A percentile compares a stretch with the other conserved stretches of the same genome.
These are phyloP conservation scores for Naganishia vaughanmartiniae DNA, from an alignment of 768 basidiomycete species.

Conservation along the genomic window DNA sequence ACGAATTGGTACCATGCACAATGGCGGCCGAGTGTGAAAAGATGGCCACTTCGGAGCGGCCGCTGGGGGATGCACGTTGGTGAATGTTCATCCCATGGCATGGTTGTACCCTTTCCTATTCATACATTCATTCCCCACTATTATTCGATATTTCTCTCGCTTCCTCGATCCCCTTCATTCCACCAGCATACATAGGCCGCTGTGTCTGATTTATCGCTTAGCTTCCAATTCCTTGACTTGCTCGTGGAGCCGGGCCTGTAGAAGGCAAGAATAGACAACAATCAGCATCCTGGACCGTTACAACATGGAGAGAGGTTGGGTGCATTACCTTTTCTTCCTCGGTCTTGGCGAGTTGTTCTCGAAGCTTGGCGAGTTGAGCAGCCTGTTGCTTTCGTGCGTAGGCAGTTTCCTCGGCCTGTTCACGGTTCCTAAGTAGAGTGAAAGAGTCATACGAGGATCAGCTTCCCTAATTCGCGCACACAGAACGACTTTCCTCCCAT, in stretches of 20 bases:
- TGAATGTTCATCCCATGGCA: background rate
- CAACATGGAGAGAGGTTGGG: background rate
- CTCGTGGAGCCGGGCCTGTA: constrained; percentile 20
- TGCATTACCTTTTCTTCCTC: constrained; percentile 30
- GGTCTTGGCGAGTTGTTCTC: constrained; percentile 29
- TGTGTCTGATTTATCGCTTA: constrained; percentile 18
- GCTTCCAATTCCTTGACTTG: constrained; percentile 30
- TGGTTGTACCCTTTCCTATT: constrained; percentile 7
- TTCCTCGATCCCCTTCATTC: background rate
- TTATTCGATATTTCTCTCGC: background rate
- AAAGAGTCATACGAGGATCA: background rate
- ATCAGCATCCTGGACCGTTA: background rate
- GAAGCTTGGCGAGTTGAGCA: constrained; percentile 30
- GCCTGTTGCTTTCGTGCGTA: constrained; percentile 30
- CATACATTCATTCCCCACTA: constrained; percentile 20
- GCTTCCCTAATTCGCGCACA: too few relatives aligned
- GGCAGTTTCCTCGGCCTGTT: constrained; percentile 33
- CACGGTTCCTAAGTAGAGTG: constrained; percentile 20
- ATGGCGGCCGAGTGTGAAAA: too few relatives aligned
- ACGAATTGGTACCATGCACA: too few relatives aligned
- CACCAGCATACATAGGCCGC: too few relatives aligned
- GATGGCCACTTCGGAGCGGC: background rate
- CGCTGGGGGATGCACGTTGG: background rate
- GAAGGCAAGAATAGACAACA: background rate
- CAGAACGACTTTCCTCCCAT: too few relatives aligned